Base-by-base conservation (phyloP, 2,329 filamentous ascomycete species). In the Neonectria hederae region DNA sequence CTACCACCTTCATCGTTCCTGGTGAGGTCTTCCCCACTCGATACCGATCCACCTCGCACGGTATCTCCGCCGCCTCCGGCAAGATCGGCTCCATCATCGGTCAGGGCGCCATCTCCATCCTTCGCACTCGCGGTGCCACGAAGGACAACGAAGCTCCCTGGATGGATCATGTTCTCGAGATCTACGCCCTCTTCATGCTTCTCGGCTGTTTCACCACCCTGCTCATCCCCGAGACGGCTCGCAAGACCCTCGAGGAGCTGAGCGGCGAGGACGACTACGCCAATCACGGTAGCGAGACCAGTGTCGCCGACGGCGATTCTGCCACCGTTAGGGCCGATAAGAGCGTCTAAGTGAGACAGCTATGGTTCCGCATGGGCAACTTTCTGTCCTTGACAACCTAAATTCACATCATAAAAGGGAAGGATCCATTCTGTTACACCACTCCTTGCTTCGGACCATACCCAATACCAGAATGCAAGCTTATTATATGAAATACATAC, bases 81-180 rank as follows among this genome's bases (percentile, higher is more conserved):
- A 87, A 87, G 79, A 80, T 87, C 65, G 85, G 85, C 21, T 84
- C 83, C 71, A 86, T 87, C 75, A 85, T 86, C 64, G 84, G 84
- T 56, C 84, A 86, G 79, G 84, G 84, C 43, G 86, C 86, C 71
- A 87, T 89, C 69, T 83, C 85, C 2, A 84, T 82, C 13, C 82
- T 89, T 17, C 80, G 84, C 53, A 83, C 82, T 11, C 75, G 75
- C 14, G 81, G 82, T n/a, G 82, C 79, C 17, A 80, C 80, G 35
- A 61, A 69, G 8, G 68, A 57, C 2, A 80, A 81, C 66, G 68
- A 73, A 0, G 73, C 76, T 17, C 91, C 90, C 2, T 94, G 91
- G 91, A 85, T 94, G 77, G 84, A 93, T 80, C 91, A 93, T 77
- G 90, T 93, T 43, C 87, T 94, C 74, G 83, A 92, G 83, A 93